A percentile compares a stretch with the other conserved stretches of the same genome.
These are phyloP conservation scores for Sporothrix brasiliensis DNA, from an alignment of 2,329 filamentous ascomycete species.

Conservation along the genomic window DNA sequence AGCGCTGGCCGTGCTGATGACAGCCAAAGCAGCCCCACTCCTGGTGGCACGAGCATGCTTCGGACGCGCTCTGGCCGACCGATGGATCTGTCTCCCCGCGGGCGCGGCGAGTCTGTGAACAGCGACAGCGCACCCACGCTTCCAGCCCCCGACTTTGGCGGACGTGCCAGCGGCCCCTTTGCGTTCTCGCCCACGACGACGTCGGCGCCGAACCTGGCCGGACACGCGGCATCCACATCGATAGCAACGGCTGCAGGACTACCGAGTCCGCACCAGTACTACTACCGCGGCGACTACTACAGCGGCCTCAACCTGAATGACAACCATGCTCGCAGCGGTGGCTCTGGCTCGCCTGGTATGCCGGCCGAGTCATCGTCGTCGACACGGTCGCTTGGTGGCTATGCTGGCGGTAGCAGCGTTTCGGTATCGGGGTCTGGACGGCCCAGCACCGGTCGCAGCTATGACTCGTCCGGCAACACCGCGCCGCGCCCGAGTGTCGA, in stretches of 20 bases:
- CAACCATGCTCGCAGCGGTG: slow-evolving; percentile 52
- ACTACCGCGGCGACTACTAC: slow-evolving; percentile 58
- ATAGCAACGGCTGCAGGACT: slow-evolving; percentile 27
- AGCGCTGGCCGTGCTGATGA: slow-evolving; percentile 34
- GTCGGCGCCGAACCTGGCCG: not conserved
- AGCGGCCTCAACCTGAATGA: slow-evolving; percentile 43
- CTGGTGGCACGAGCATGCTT: slow-evolving; percentile 41
- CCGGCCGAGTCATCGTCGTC: slow-evolving; percentile 40
- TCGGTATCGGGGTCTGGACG: slow-evolving; percentile 45
- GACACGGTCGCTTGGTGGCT: slow-evolving; percentile 48
- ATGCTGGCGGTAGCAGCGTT: not conserved
- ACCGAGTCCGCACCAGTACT: slow-evolving; percentile 57
- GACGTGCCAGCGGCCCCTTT: slow-evolving; percentile 68
- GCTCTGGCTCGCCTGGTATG: slow-evolving; percentile 48
- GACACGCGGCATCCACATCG: slow-evolving; percentile 14
- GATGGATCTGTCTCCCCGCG: slow-evolving; percentile 54
- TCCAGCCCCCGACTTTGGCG: slow-evolving; percentile 67
- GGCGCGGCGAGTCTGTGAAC: slow-evolving; percentile 63
- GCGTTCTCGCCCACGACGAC: slow-evolving; percentile 56
- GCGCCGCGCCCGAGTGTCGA: slow-evolving; percentile 37
- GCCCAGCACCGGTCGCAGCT: slow-evolving; percentile 63
- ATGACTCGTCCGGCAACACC: slow-evolving; percentile 50
- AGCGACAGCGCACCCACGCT: slow-evolving; percentile 65
- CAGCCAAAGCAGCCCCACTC: slow-evolving; percentile 26
- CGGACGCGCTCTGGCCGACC: slow-evolving; percentile 53